Conservation (phyloP, 2,329 filamentous ascomycete genomes). For the Fusarium sp. region DNA sequence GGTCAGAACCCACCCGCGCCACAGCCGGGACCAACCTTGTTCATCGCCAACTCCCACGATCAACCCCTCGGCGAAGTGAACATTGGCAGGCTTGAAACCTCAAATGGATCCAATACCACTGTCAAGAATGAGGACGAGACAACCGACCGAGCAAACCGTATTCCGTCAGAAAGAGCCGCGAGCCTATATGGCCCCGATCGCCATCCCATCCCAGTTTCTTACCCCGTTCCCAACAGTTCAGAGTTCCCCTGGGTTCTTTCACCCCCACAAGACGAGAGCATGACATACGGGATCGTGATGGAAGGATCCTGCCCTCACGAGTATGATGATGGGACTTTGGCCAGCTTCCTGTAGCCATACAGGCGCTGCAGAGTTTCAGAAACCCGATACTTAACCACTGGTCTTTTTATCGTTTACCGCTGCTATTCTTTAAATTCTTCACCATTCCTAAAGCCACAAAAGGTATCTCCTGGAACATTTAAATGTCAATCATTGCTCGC, state of each 20-base stretch:
- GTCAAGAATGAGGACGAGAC: background rate
- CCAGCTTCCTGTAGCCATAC: background rate
- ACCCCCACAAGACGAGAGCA: background rate
- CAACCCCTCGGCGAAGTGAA: too few species aligned
- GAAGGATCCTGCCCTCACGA: background rate
- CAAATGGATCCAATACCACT: background rate
- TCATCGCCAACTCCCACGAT: background rate
- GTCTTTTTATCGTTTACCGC: background rate
- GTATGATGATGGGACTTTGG: background rate
- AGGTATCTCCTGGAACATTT: background rate
- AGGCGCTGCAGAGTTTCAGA: background rate
- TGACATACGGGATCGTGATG: background rate
- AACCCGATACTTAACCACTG: background rate
- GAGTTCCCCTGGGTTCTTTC: background rate
- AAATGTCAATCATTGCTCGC: background rate
- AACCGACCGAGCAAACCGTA: background rate
- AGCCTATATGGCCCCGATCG: background rate
- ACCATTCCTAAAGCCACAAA: background rate
- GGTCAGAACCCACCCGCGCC: background rate
- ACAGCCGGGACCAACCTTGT: background rate
- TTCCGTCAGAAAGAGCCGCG: background rate
- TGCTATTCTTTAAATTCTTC: background rate
- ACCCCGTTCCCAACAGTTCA: background rate
- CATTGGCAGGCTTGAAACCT: background rate
- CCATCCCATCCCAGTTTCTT: background rate